Evolutionary conservation across 2,329 filamentous ascomycete species (phyloP), one percentile per base, ranked within the genome.

Genomic region (Xylaria sp.): DNA sequence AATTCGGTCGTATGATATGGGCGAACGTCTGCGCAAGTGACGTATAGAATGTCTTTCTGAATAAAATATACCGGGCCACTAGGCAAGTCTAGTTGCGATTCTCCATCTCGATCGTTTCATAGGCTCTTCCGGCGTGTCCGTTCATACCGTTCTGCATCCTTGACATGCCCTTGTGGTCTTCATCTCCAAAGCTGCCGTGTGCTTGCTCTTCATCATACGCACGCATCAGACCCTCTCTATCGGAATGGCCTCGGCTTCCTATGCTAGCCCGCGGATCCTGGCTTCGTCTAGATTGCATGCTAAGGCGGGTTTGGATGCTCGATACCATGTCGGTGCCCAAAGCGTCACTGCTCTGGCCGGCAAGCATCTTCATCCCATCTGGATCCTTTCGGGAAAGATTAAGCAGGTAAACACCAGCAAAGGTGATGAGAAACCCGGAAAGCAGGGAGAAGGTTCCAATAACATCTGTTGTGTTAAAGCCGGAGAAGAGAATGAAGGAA

Each of bases 371-470:
- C 61, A 84, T 87, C 54, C 94, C 94, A 72, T 96, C 89, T 1
- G 95, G 93, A 73, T 99, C 95, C 68, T 89, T 86, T 72, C 95
- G 89, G 0, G 94, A 97, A n/a, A 99, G 87, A 74, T 98, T 98
- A 70, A 98, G 86, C 5, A 98, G 87, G 78, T 98, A 98, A 56
- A 98, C 94, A 28, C 94, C 94, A 2, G 93, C 91, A 76, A 98
- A 98, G 64, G 96, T 98, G 68, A 95, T 88, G 61, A 98, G 86
- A 80, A 98, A 98, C 62, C 94, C 94, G 75, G 91, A 94, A 54
- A 98, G 85, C 14, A 98, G 85, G 3, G 94, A 97, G 61, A 98
- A 88, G 0, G 92, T 97, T 79, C 95, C 97, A 69, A 97, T 91
- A 5, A 90, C 85, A 71, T 96, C 92, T 51, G 92, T 92, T 3